A percentile compares a stretch with the other conserved stretches of the same genome.
phyloP scores from a whole-genome alignment of 352 stramenopile species.

The Thalassiosira hispida region DNA sequence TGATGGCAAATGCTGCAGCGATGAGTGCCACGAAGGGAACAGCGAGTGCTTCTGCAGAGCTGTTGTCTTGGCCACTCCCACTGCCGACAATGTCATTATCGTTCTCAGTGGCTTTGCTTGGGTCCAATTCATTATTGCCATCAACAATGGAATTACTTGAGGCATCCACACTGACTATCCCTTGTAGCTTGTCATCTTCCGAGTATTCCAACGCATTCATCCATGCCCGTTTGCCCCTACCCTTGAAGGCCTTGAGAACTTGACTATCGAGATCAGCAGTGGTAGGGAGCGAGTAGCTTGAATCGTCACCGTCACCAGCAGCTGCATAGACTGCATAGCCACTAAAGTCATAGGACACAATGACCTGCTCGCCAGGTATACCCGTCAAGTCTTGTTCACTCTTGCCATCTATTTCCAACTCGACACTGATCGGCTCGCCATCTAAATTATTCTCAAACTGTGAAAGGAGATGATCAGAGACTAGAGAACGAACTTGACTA shows the following conservation, averaged over 20 bases:
- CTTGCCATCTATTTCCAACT: constrained; percentile 32
- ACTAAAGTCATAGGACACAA: constrained; percentile 30
- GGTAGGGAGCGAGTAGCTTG: constrained; percentile 1
- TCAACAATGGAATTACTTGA: not conserved
- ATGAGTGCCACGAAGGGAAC: constrained; percentile 18
- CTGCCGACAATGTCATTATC: not conserved
- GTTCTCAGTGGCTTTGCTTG: not conserved
- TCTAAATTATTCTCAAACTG: constrained; percentile 4
- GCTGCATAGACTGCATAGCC: constrained; percentile 21
- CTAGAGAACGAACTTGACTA: constrained; percentile 9
- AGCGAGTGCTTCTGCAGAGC: not conserved
- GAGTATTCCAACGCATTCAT: constrained; percentile 15
- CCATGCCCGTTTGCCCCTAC: constrained; percentile 4
- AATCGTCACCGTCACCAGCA: not conserved
- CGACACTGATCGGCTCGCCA: constrained; percentile 17
- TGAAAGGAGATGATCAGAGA: constrained; percentile 34
- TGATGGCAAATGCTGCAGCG: constrained; percentile 8
- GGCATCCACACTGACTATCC: constrained; percentile 21
- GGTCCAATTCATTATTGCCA: not conserved
- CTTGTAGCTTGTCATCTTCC: constrained; percentile 22
- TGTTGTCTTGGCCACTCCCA: not conserved
- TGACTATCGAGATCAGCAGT: constrained; percentile 1
- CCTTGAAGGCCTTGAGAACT: constrained; percentile 14
- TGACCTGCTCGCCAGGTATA: not conserved
- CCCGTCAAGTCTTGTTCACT: constrained; percentile 4